These are phyloP conservation scores for Hordeum pubiflorum DNA, from an alignment of 202 grass and related monocot species.

Conservation along the genomic window DNA sequence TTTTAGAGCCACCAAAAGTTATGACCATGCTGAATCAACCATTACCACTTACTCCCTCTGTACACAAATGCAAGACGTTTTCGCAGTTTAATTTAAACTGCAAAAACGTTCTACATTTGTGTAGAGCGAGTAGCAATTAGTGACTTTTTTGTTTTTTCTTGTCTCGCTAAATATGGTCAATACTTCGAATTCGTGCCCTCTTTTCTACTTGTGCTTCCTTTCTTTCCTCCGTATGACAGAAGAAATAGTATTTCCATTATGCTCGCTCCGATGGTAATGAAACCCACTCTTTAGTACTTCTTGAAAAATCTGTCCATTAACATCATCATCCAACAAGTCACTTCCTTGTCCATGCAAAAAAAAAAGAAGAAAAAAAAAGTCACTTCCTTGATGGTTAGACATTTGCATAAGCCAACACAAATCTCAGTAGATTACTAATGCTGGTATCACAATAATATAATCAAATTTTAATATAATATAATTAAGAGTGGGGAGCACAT, in stretches of 20 bases:
- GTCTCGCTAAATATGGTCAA: background rate
- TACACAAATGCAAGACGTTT: too few relatives aligned
- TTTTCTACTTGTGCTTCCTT: background rate
- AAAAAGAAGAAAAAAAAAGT: background rate
- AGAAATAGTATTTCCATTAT: background rate
- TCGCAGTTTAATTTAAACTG: too few relatives aligned
- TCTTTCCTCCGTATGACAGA: background rate
- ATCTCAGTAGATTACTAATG: background rate
- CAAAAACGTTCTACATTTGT: too few relatives aligned
- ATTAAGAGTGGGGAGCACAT: background rate
- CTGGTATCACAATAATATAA: background rate
- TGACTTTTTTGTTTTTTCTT: constrained; percentile 6
- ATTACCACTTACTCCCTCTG: background rate
- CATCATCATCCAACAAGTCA: background rate
- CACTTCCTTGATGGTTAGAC: constrained; percentile 1
- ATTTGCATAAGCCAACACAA: constrained; percentile 14
- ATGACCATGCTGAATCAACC: background rate
- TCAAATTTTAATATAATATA: background rate
- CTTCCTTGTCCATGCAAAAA: background rate
- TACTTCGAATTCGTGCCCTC: background rate
- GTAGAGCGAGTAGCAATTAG: background rate
- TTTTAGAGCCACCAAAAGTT: constrained; percentile 2
- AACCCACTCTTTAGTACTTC: background rate
- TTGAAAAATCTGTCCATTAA: constrained; percentile 8
- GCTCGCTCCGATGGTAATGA: background rate